Evolutionary conservation across 2,329 filamentous ascomycete species (phyloP).

Genomic region (Diaporthe humulicola): DNA sequence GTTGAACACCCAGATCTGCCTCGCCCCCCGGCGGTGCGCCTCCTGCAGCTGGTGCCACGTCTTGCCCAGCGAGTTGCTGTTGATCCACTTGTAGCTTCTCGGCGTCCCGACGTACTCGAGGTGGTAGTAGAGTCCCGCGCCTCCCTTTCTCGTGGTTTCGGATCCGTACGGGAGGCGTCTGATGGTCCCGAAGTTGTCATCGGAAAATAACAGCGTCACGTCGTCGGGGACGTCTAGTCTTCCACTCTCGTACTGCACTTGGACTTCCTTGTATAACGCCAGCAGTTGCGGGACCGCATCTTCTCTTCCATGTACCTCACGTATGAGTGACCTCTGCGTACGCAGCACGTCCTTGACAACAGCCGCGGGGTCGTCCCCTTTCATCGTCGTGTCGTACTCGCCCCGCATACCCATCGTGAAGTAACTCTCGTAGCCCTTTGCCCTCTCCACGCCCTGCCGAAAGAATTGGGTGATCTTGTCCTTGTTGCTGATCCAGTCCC

Average conservation of each 20-base stretch:
- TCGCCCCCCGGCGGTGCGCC: constrained; percentile 67
- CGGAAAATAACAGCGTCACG: constrained; percentile 72
- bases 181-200: constrained; percentile 74
- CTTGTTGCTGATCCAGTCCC: constrained; percentile 71
- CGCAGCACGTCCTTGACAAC: constrained; percentile 67
- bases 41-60: constrained; percentile 55
- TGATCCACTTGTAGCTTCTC: constrained; percentile 72
- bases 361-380: constrained; percentile 62
- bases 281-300: constrained; percentile 65
- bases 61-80: constrained; percentile 65
- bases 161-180: constrained; percentile 66
- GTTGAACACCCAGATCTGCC: constrained; percentile 75
- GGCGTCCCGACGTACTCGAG: constrained; percentile 74
- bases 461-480: constrained; percentile 70
- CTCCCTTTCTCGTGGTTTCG: constrained; percentile 66
- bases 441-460: constrained; percentile 65
- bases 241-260: constrained; percentile 72
- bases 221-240: constrained; percentile 69
- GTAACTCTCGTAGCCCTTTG: constrained; percentile 69
- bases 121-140: constrained; percentile 71
- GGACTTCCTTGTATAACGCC: constrained; percentile 76
- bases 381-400: constrained; percentile 67
- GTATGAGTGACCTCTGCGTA: constrained; percentile 67
- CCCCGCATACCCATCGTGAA: constrained; percentile 73
- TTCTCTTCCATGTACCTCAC: constrained; percentile 61